Conservation (phyloP, 768 basidiomycete species). For the Hericium erinaceus region DNA sequence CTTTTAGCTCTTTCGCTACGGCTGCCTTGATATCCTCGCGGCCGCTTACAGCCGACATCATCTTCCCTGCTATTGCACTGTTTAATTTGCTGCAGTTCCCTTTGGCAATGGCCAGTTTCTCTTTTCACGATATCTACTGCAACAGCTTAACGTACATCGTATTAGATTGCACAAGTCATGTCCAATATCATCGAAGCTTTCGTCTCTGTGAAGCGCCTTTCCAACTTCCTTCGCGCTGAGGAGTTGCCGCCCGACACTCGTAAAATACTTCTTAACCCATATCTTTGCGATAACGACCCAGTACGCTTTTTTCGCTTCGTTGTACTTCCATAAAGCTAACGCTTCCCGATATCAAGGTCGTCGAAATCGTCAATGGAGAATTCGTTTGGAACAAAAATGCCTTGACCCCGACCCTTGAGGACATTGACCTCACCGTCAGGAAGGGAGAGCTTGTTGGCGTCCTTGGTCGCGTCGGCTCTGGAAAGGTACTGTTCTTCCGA, state of each 20-base stretch:
- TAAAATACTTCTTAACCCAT: constrained; percentile 33
- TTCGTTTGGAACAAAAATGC: constrained; percentile 69
- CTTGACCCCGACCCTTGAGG: constrained; percentile 58
- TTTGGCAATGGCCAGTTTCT: constrained; percentile 56
- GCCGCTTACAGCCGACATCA: constrained; percentile 81
- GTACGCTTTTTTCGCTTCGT: constrained; percentile 22
- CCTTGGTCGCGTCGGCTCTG: constrained; percentile 83
- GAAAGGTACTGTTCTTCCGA: constrained; percentile 47
- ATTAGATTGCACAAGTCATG: constrained; percentile 28
- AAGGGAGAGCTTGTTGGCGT: constrained; percentile 84
- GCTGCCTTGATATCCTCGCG: constrained; percentile 51
- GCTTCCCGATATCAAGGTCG: constrained; percentile 29
- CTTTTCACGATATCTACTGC: not conserved
- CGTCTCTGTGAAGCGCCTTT: constrained; percentile 75
- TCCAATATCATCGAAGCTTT: constrained; percentile 79
- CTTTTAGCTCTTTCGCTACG: constrained; percentile 74
- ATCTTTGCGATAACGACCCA: constrained; percentile 50
- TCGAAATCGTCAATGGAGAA: constrained; percentile 66
- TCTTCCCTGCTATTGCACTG: constrained; percentile 92
- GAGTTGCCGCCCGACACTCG: constrained; percentile 79
- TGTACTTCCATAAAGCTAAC: not conserved
- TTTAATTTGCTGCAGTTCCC: constrained; percentile 87
- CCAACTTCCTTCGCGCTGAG: constrained; percentile 62
- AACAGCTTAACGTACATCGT: not conserved
- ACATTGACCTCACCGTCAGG: constrained; percentile 60